Evolutionary conservation across 805 yeast genomes (phyloP).

Genomic region (Candida bentonensis): DNA sequence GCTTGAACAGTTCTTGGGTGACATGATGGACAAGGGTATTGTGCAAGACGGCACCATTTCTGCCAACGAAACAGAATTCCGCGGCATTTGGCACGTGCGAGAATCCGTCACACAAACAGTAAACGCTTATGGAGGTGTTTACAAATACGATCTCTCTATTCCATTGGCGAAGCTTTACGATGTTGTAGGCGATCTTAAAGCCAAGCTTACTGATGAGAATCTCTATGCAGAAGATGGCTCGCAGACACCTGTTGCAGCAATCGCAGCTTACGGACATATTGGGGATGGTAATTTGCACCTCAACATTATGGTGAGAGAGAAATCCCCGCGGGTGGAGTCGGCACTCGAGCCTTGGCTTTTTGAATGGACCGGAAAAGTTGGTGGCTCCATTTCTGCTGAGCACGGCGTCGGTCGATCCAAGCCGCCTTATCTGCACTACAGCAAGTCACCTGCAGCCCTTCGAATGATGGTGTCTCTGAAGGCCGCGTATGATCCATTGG

Average conservation of each 20-base stretch:
- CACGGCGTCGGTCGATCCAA: slow-evolving; percentile 97
- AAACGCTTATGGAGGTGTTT: slow-evolving; percentile 4
- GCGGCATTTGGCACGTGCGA: slow-evolving; percentile 6
- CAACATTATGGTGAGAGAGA: slow-evolving; percentile 80
- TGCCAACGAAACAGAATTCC: slow-evolving; percentile 4
- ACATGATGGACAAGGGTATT: slow-evolving; percentile 1
- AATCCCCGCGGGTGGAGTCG: slow-evolving; percentile 63
- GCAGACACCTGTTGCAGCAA: not conserved
- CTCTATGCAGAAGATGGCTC: not conserved
- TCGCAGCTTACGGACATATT: slow-evolving; percentile 68
- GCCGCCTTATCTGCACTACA: slow-evolving; percentile 75
- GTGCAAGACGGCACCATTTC: slow-evolving; percentile 6
- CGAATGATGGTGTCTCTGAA: slow-evolving; percentile 66
- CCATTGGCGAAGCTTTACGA: slow-evolving; percentile 7
- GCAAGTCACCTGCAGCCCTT: slow-evolving; percentile 63
- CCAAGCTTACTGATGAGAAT: not conserved
- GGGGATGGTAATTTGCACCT: slow-evolving; percentile 96
- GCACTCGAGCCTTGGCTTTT: slow-evolving; percentile 88
- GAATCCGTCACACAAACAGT: slow-evolving; percentile 5
- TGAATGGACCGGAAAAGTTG: slow-evolving; percentile 52
- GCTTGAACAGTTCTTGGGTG: slow-evolving; percentile 3
- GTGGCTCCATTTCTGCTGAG: slow-evolving; percentile 92
- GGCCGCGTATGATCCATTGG: slow-evolving; percentile 76
- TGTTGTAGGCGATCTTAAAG: slow-evolving; percentile 4
- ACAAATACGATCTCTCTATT: slow-evolving; percentile 6